Base-by-base conservation (phyloP, 345 rosid species). In the Eutrema heterophyllum region DNA sequence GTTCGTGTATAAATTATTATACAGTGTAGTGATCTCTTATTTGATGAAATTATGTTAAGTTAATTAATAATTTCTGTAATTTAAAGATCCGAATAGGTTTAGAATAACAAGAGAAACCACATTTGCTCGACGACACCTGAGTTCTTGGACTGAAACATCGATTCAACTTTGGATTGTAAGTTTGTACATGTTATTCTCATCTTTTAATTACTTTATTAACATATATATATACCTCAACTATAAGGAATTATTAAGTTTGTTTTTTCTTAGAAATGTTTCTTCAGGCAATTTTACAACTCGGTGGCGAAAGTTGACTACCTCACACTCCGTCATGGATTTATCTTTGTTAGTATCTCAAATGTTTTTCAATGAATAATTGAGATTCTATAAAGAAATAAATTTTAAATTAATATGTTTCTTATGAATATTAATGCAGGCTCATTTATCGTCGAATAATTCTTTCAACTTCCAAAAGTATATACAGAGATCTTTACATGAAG, bases 391-490 rank as follows among this genome's bases (percentile, higher is more conserved):
- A 68, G 10, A 46, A 24, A 46, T 27, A 43, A 26, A 44, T 12
- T 56, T 1, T 33, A 38, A 14, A 9, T 14, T 1, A 18, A 26
- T 36, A 36, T 60, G 27, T 3, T 21, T 10, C 1, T 48, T n/a
- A 10, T 44, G 1, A 30, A 26, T 15, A 29, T 7, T 36, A 18
- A 16, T 7, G 57, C 79, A 89, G 96, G 80, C 89, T 68, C 96
- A 87, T 75, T 32, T 86, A 56, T 71, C 90, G 2, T 63, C 78
- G 12, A 82, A 59, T 35, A 81, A 71, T 50, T 27, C 84, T 39
- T 91, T 91, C 73, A 68, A 91, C 73, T 91, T 91, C 76, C 97
- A 85, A 66, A 83, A 81, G 13, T 89, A 91, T 83, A 89, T 91
- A 26, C 83, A 85, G 15, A 82, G 89, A 83, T 91, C 97, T 24